Evolutionary conservation across 768 basidiomycete genomes (phyloP), one percentile per base, ranked within the genome.

Genomic region (Sarcomyxa edulis): DNA sequence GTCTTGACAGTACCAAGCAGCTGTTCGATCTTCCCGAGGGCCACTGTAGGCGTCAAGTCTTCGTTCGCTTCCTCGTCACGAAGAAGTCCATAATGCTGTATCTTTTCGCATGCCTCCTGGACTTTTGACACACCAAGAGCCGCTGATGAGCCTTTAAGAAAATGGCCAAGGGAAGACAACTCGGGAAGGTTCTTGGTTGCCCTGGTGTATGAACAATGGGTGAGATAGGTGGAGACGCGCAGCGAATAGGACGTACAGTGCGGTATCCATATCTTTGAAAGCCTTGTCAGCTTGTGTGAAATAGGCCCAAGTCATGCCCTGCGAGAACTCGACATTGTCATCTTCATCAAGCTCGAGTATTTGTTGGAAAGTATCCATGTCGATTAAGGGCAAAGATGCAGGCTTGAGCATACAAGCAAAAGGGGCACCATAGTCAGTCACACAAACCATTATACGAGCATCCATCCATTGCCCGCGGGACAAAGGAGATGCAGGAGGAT

Each of bases 91-190:
- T 81, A 84, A 60, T 94, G 78, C 62, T 98, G 94, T 51, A 98
- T 93, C 61, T 76, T 74, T 60, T 91, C 92, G 67, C 95, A 97
- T 18, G 83, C 81, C 11, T 65, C 72, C 56, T 90, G 84, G 37
- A 99, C 93, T 46, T 76, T 76, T 42, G 64, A 63, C 21, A 94
- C 76, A 19, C 96, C 95, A 31, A 99, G 73, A 2, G 94, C 90
- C 20, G 94, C 94, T 9, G 93, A 95, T 2, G 94, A 97, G 32
- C 95, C 95, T 61, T 98, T 99, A 55, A 98, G 79, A 64, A 89
- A 99, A 62, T 99, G 95, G 0, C 94, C 96, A 7, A 85, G 71
- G 12, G 66, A 62, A 2, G 87, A 84, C 12, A 99, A 76, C 39
- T 73, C 56, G 7, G 52, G 48, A 7, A 95, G 74, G 48, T 93